Conservation (phyloP, 768 basidiomycete genomes). For the Boletus subcaerulescens region DNA sequence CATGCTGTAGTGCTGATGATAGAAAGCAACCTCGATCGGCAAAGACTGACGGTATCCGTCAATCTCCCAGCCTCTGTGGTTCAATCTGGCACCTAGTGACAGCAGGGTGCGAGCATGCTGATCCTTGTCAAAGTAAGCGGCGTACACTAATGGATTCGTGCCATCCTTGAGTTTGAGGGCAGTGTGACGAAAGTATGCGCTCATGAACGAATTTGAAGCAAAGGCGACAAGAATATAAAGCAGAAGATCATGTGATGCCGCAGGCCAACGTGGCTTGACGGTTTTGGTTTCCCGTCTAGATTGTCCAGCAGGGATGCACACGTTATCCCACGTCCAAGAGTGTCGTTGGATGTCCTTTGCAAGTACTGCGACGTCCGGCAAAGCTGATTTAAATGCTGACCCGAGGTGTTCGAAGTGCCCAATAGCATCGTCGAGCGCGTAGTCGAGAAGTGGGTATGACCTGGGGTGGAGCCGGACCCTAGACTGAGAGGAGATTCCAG, state of each 20-base stretch:
- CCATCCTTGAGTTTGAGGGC: neutral
- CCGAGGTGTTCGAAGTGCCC: neutral
- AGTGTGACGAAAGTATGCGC: neutral
- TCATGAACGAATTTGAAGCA: neutral
- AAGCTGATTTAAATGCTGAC: neutral
- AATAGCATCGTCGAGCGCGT: neutral
- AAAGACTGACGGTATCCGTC: neutral
- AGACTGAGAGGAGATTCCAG: neutral
- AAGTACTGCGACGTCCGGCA: neutral
- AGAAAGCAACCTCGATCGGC: neutral
- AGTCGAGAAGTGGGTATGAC: neutral
- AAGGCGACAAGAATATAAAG: constrained; percentile 2
- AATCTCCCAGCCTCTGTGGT: neutral
- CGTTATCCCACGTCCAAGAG: neutral
- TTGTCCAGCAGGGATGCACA: neutral
- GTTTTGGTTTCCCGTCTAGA: too few relatives aligned
- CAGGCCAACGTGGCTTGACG: neutral
- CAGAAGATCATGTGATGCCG: neutral
- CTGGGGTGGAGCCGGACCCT: neutral
- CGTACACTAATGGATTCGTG: constrained; percentile 3
- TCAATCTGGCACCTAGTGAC: neutral
- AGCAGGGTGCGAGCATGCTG: neutral
- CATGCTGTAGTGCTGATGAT: neutral
- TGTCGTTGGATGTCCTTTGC: neutral
- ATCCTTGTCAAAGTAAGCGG: neutral